Evolutionary conservation across 768 basidiomycete species (phyloP), one percentile per base, ranked within the genome.

Genomic region (Agaricus sinodeliciosus): DNA sequence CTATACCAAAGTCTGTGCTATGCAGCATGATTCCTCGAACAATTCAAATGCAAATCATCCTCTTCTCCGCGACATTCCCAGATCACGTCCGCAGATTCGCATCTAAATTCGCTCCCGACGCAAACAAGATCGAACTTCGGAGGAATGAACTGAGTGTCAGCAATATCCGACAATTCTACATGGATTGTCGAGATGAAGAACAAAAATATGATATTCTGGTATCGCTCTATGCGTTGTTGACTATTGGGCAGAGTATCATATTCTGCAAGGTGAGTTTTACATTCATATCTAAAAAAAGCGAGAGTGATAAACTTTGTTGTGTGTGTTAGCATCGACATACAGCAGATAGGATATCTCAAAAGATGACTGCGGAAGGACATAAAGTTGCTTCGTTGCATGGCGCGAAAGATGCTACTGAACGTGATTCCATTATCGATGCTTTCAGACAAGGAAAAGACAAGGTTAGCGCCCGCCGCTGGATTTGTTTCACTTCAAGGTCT

Each of bases 11-110:
- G 19, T 12, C 4, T 27, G 15, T 28, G 19, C n/a, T 52, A 6
- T 25, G 13, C 50, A 87, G 86, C 64, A 73, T 82, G 67, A 76
- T 86, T 22, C 80, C 81, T 18, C 75, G 76, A 3, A n/a, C 35
- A 54, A 52, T 43, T 26, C 73, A 70, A 55, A 72, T 79, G 19
- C 96, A 98, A 65, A 93, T 93, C 59, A 84, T 98, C 55, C 84
- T 98, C 48, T 99, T 99, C 76, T 98, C 95, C 0, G 96, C 96
- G 26, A 99, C 96, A 4, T 99, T 98, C 79, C 90, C 93, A 18
- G 92, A 95, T 63, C 79, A 88, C 56, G 95, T 98, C 57, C 87
- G 93, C 47, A 70, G 69, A n/a, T 98, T 95, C 65, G 95, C 96
- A 15, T 78, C 77, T 59, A 90, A 90, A 61, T 95, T 98, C 66